Percentiles rank a stretch among this genome's conserved stretches.
phyloP scores from a whole-genome alignment of 2,329 filamentous ascomycete species.

The Penicillium sp. region DNA sequence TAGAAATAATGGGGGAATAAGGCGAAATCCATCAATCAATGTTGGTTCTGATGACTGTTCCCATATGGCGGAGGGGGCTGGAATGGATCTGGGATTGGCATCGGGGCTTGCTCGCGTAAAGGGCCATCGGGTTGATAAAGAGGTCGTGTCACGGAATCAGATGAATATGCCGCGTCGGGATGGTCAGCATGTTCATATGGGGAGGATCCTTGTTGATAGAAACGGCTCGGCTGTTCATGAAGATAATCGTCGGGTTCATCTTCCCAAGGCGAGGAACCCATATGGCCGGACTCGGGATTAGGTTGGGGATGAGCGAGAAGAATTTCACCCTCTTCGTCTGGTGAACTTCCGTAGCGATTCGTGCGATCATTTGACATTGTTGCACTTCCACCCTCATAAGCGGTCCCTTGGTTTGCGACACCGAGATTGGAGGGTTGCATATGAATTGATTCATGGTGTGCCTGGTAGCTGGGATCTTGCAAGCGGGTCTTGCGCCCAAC shows the following conservation, averaged over 20 bases:
- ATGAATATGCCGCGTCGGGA: slow-evolving; percentile 7
- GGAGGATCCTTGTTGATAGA: slow-evolving; percentile 11
- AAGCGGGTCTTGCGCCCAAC: slow-evolving; percentile 57
- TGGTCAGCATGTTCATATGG: slow-evolving; percentile 14
- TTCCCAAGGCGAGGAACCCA: slow-evolving; percentile 17
- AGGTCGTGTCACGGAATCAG: slow-evolving; percentile 5
- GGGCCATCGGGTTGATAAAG: slow-evolving; percentile 20
- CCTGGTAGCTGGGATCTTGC: slow-evolving; percentile 38
- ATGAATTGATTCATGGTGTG: slow-evolving; percentile 25
- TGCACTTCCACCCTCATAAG: slow-evolving; percentile 25
- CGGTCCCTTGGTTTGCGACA: slow-evolving; percentile 17
- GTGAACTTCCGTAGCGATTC: slow-evolving; percentile 19
- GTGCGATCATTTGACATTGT: slow-evolving; percentile 19
- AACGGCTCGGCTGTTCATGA: slow-evolving; percentile 12
- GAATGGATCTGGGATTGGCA: slow-evolving; percentile 30
- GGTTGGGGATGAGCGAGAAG: slow-evolving; percentile 38
- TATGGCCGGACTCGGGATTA: slow-evolving; percentile 27
- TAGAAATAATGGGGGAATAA: slow-evolving; percentile 20
- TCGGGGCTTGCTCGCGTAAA: slow-evolving; percentile 28
- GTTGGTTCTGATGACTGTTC: slow-evolving; percentile 17
- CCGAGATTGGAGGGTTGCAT: slow-evolving; percentile 21
- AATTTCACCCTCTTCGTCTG: slow-evolving; percentile 35
- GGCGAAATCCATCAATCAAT: too few species aligned
- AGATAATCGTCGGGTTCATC: slow-evolving; percentile 17
- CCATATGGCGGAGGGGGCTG: slow-evolving; percentile 25